Base-by-base conservation (phyloP, 2,329 filamentous ascomycete species). In the Pyrenophora tritici-repentis region DNA sequence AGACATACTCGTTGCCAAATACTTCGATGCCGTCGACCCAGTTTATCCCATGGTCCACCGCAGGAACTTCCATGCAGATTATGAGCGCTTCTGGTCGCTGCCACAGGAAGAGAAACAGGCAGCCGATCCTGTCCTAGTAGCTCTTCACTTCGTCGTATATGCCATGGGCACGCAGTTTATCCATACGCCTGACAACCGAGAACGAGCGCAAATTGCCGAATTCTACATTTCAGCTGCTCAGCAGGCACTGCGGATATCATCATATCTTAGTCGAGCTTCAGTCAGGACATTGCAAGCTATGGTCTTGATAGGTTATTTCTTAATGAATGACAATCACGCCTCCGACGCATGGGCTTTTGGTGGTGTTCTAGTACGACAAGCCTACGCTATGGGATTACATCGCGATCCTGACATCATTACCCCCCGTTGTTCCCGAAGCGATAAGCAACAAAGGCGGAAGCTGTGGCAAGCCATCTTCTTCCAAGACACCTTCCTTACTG, bases 241-340 rank as follows among this genome's bases (percentile, higher is more conserved):
- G 62, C 89, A 92, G 72, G 86, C 89, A 0, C 74, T 93, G 36
- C 82, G 89, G 2, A 83, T 91, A 65, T 87, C 85, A 49, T 90
- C 87, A 0, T 93, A 91, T 63, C 79, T 92, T 3, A 91, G 88
- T 70, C 85, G 84, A 37, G 87, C 88, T 2, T 89, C 87, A 0
- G 79, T 91, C 42, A 79, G 85, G 18, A 89, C 88, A 1, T 84
- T 92, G 26, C 88, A 91, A 71, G 85, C 89, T 37, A 92, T 92
- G 88, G 86, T 91, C 0, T 74, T 93, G n/a, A 85, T 91, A 52
- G 86, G 86, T 0, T 92, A 92, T 67, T 93, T 93, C 62, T 78
- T 93, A 31, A 91, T 92, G 76, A 93, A 93, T 63, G 89, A 93
- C 71, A 91, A 91, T 63, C 89, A 92, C 63, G 88, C 88, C 3